Evolutionary conservation across 257 asterid species (phyloP).

Genomic region (Striga asiatica): DNA sequence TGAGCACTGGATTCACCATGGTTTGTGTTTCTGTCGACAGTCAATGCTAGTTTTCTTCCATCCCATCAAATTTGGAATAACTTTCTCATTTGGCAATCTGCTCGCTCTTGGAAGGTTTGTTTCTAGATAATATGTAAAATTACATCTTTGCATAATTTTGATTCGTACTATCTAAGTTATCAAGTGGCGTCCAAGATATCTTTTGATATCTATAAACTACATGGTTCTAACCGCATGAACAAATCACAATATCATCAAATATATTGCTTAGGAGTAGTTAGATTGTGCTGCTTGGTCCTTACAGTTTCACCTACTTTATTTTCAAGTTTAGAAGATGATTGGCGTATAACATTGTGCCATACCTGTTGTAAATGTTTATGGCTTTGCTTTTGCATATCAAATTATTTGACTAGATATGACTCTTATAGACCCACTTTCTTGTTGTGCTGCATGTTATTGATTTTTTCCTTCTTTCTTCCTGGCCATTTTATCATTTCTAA

Average conservation of each 20-base stretch:
- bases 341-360: not conserved
- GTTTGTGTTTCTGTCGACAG: slow-evolving; percentile 29
- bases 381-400: not conserved
- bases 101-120: slow-evolving; percentile 97
- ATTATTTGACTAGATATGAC: not conserved
- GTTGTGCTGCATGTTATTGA: not conserved
- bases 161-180: not conserved
- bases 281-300: not conserved
- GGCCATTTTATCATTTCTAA: not conserved
- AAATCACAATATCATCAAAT: not conserved
- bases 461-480: not conserved
- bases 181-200: not conserved
- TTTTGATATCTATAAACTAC: slow-evolving; percentile 4
- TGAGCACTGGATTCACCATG: slow-evolving; percentile 10
- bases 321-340: not conserved
- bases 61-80: slow-evolving; percentile 92
- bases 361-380: not conserved
- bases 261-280: not conserved
- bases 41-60: slow-evolving; percentile 96
- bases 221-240: slow-evolving; percentile 9
- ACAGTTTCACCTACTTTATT: not conserved
- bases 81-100: slow-evolving; percentile 92
- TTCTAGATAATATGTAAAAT: not conserved
- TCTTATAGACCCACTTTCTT: not conserved
- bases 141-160: slow-evolving; percentile 4